Conservation (phyloP, 306 rosid species). For the Begonia masoniana region DNA sequence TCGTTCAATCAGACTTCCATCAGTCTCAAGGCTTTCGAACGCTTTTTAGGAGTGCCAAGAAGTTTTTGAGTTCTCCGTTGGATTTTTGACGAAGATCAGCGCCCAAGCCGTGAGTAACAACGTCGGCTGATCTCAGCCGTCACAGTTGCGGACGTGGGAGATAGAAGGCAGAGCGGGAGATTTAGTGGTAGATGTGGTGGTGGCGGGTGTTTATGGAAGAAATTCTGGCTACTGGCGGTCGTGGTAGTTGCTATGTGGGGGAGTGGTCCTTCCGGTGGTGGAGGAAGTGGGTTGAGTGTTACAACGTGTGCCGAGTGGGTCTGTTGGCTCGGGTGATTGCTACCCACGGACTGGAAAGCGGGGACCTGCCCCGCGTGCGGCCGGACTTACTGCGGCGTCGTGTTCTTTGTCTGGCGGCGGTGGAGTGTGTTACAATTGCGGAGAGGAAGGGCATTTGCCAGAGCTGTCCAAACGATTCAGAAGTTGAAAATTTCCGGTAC, state of each 20-base stretch:
- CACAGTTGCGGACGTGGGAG: slow-evolving; percentile 15
- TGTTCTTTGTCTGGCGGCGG: slow-evolving; percentile 15
- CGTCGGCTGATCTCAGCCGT: slow-evolving; percentile 20
- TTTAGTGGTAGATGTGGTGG: slow-evolving; percentile 17
- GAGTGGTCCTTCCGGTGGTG: slow-evolving; percentile 10
- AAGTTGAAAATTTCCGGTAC: slow-evolving; percentile 15
- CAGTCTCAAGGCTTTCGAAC: slow-evolving; percentile 65
- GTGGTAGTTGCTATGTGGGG: slow-evolving; percentile 15
- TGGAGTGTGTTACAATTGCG: slow-evolving; percentile 46
- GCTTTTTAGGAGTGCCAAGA: slow-evolving; percentile 43
- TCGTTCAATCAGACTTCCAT: slow-evolving; percentile 78
- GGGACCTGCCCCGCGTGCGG: slow-evolving; percentile 17
- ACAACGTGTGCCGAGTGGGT: slow-evolving; percentile 53
- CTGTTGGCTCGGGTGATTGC: slow-evolving; percentile 55
- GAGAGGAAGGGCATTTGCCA: slow-evolving; percentile 77
- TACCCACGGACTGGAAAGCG: slow-evolving; percentile 22
- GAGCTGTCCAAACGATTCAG: slow-evolving; percentile 40
- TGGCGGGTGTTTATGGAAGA: slow-evolving; percentile 11
- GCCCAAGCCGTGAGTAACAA: slow-evolving; percentile 58
- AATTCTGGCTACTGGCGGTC: slow-evolving; percentile 13
- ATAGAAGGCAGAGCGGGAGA: slow-evolving; percentile 24
- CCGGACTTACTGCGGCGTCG: slow-evolving; percentile 14
- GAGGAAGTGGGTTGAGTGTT: slow-evolving; percentile 32
- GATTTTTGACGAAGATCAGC: slow-evolving; percentile 37
- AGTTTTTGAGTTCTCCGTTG: slow-evolving; percentile 46